phyloP scores from a whole-genome alignment of 2,329 filamentous ascomycete species.

The Aspergillus terreus region DNA sequence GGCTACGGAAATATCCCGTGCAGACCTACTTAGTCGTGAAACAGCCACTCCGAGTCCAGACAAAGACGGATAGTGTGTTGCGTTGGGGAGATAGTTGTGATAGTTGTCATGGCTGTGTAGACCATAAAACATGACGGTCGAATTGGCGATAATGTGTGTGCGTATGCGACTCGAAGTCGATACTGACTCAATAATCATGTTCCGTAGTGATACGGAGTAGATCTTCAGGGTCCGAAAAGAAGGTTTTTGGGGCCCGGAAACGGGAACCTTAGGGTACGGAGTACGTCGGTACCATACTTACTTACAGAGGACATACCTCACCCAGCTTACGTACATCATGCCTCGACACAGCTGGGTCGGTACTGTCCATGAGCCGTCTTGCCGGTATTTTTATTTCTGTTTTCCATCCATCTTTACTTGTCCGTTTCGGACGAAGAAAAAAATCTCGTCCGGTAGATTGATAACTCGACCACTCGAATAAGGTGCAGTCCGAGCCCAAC shows the following conservation, averaged over 20 bases:
- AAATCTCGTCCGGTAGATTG: not conserved
- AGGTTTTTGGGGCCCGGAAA: conserved; percentile 5
- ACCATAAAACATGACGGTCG: no score
- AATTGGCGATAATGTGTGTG: no score
- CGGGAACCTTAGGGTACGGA: not conserved
- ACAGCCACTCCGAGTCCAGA: not conserved
- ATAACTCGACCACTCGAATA: not conserved
- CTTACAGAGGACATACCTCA: no score
- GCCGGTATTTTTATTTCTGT: not conserved
- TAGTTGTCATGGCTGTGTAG: no score
- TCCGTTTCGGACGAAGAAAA: not conserved
- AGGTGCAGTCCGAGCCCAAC: no score
- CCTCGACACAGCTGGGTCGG: no score
- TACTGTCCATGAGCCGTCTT: not conserved
- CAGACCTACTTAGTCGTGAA: not conserved
- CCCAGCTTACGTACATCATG: not conserved
- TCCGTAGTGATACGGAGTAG: not conserved
- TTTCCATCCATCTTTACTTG: not conserved
- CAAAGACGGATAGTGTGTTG: no score
- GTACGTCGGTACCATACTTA: not conserved
- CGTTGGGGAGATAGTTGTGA: no score
- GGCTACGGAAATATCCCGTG: conserved; percentile 3
- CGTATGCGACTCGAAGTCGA: no score
- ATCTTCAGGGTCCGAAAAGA: conserved; percentile 11
- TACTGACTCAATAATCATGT: not conserved